These are phyloP conservation scores for Mytilinidion resinicola DNA, from an alignment of 495 filamentous ascomycete genomes.

Conservation along the genomic window DNA sequence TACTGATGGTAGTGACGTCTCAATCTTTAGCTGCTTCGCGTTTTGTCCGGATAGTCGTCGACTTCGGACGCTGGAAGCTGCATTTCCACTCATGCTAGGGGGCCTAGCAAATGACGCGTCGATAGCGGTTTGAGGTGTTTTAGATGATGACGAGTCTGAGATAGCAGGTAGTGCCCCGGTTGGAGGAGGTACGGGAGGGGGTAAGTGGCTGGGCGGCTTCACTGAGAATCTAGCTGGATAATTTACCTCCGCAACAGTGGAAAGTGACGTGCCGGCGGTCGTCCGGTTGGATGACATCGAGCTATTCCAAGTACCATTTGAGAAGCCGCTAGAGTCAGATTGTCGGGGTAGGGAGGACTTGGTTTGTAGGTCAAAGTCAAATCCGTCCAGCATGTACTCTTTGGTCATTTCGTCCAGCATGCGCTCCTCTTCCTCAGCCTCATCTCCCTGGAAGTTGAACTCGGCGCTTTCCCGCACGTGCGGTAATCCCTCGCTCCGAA, in stretches of 20 bases:
- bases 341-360: constrained; percentile 78
- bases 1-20: constrained; percentile 54
- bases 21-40: constrained; percentile 79
- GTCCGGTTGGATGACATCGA: constrained; percentile 74
- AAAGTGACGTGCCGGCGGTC: constrained; percentile 63
- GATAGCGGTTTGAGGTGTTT: constrained; percentile 21
- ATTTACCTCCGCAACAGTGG: constrained; percentile 66
- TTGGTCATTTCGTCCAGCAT: constrained; percentile 88
- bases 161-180: constrained; percentile 27
- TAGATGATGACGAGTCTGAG: constrained; percentile 14
- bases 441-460: constrained; percentile 56
- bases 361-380: constrained; percentile 66
- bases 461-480: constrained; percentile 37
- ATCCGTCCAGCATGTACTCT: constrained; percentile 81
- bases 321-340: constrained; percentile 80
- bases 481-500: constrained; percentile 32
- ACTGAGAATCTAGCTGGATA: constrained; percentile 25
- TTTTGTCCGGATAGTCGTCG: constrained; percentile 76
- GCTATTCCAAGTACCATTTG: constrained; percentile 80
- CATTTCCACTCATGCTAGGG: constrained; percentile 40
- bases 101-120: constrained; percentile 28
- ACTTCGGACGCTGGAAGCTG: constrained; percentile 57
- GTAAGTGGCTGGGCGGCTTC: constrained; percentile 29
- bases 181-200: constrained; percentile 43
- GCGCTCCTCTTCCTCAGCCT: constrained; percentile 86